These are phyloP conservation scores for Pichia cactophila DNA, from an alignment of 1,139 yeast genomes.

Conservation along the genomic window DNA sequence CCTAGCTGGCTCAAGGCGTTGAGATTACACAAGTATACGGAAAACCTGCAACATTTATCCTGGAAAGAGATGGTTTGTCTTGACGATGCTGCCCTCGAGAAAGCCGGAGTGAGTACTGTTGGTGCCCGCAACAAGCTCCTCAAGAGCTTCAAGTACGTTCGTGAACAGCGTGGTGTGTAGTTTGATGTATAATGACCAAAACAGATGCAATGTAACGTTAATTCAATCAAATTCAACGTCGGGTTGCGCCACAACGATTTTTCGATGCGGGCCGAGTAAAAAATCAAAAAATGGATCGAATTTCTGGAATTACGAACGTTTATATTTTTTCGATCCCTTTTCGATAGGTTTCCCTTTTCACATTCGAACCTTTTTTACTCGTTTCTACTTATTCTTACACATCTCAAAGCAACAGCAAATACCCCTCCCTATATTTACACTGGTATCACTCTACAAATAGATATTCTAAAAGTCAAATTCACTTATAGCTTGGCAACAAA, in stretches of 20 bases:
- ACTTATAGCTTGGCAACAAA: no score
- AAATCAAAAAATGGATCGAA: no score
- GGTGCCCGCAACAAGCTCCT: conserved; percentile 91
- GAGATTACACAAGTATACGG: conserved; percentile 89
- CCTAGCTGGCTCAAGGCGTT: conserved; percentile 90
- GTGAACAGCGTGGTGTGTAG: conserved; percentile 27
- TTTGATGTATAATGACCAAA: neutral
- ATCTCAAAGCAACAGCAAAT: neutral
- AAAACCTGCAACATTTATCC: conserved; percentile 60
- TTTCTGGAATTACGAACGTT: no score
- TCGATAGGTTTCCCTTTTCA: no score
- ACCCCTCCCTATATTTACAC: neutral
- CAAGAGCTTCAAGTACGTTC: conserved; percentile 83
- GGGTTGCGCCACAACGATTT: no score
- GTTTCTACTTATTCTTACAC: neutral
- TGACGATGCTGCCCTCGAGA: conserved; percentile 61
- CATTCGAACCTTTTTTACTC: neutral
- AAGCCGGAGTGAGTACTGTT: conserved; percentile 80
- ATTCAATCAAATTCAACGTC: no score
- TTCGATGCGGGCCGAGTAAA: no score
- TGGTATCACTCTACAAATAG: no score
- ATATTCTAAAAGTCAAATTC: no score
- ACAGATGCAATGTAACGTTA: no score
- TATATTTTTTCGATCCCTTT: neutral
- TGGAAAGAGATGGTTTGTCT: conserved; percentile 78